Evolutionary conservation across 2,329 filamentous ascomycete genomes (phyloP).

Genomic region (Xylaria sp.): DNA sequence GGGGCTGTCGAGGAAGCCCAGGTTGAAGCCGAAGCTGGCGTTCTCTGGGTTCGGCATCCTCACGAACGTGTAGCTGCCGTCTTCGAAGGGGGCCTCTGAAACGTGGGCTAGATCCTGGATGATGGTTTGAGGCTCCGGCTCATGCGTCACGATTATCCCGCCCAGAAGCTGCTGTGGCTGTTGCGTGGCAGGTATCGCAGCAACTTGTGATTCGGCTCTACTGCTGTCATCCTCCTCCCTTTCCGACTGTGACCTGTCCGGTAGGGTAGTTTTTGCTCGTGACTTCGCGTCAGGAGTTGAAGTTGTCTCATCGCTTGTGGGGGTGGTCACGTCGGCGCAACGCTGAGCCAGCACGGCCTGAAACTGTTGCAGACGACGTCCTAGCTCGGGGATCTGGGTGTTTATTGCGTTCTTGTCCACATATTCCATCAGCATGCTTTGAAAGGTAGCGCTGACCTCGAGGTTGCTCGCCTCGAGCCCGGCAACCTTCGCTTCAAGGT

Average conservation of each 20-base stretch:
- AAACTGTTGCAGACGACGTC: conserved; percentile 69
- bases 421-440: conserved; percentile 70
- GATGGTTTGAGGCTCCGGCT: conserved; percentile 24
- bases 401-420: conserved; percentile 68
- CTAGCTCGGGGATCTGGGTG: conserved; percentile 66
- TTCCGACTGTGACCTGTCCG: neutral
- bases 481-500: conserved; percentile 75
- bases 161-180: conserved; percentile 34
- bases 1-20: conserved; percentile 42
- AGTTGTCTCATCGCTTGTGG: conserved; percentile 44
- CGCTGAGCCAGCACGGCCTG: conserved; percentile 65
- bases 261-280: neutral
- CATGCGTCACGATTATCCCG: conserved; percentile 36
- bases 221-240: neutral
- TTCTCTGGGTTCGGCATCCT: conserved; percentile 64
- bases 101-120: conserved; percentile 11
- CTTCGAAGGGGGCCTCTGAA: conserved; percentile 19
- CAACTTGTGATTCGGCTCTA: neutral
- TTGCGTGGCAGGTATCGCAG: neutral
- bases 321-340: conserved; percentile 55
- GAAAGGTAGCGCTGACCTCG: conserved; percentile 78
- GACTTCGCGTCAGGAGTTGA: conserved; percentile 29
- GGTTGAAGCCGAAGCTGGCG: conserved; percentile 60
- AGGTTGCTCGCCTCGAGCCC: conserved; percentile 76
- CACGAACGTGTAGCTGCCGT: conserved; percentile 59